Evolutionary conservation across 23 red algal genomes (phyloP), one percentile per base, ranked within the genome.

Genomic region (Chondrus crispus): DNA sequence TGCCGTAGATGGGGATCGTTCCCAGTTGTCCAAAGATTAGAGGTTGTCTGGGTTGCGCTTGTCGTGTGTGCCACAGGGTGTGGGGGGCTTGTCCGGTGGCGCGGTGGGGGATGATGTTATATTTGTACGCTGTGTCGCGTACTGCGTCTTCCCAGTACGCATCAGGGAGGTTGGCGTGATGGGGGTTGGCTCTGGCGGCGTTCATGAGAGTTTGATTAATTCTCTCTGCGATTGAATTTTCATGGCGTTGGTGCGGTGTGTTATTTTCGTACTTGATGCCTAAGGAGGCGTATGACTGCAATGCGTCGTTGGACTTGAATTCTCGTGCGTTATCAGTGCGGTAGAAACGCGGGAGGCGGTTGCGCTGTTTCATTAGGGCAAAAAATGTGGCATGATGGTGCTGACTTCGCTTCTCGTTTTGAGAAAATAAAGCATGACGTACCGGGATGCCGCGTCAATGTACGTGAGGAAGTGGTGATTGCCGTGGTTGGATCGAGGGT

Each of bases 321-420:
- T 81, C 76, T 55, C 54, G 49, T 19, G 76, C 76, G 43, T 81
- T 81, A 4, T 81, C 76, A n/a, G n/a, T n/a, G n/a, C n/a, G n/a
- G n/a, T n/a, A n/a, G n/a, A n/a, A n/a, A n/a, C n/a, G n/a, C n/a
- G n/a, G n/a, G n/a, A n/a, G n/a, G n/a, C n/a, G n/a, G n/a, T n/a
- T n/a, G n/a, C n/a, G n/a, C n/a, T n/a, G n/a, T n/a, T n/a, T n/a
- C n/a, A n/a, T n/a, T n/a, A n/a, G n/a, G n/a, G n/a, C n/a, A n/a
- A n/a, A n/a, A n/a, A n/a, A n/a, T n/a, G n/a, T n/a, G n/a, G n/a
- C n/a, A n/a, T n/a, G n/a, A n/a, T n/a, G n/a, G n/a, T n/a, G n/a
- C n/a, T n/a, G n/a, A 66, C 18, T 12, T 66, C 60, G 26, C 35
- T 22, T 22, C 60, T 22, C 6, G 60, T 66, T 19, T 66, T 66